Base-by-base conservation (phyloP, 345 rosid species). In the Dipteronia dyeriana region DNA sequence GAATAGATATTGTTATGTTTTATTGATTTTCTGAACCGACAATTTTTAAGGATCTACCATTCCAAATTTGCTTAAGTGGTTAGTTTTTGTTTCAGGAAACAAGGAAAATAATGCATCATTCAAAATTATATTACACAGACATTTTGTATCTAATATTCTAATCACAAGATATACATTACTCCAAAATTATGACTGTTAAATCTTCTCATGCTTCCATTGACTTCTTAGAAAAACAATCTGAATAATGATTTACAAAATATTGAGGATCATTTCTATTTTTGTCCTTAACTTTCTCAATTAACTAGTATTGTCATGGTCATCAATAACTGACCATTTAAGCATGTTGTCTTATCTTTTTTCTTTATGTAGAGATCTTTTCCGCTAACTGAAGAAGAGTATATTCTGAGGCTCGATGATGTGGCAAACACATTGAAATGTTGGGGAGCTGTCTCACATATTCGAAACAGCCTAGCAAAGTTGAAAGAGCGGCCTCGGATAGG, bases 391-490 rank as follows among this genome's bases (percentile, higher is more conserved):
- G 99, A 95, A 82, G 99, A 93, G 84, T 95, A 95, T 78, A 64
- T 93, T 68, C 82, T 93, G 79, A 93, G 99, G 86, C 99, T 95
- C 3, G 98, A 95, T 41, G 96, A 95, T 41, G 98, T 95, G 34
- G 98, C 97, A 60, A 93, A 95, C 86, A 87, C 90, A 75, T 87
- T 93, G 77, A 95, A 87, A 87, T 93, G 91, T 81, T 95, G 99
- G 99, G 99, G 99, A 79, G 97, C 98, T 17, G 97, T 93, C 77
- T 91, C 98, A 41, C 97, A 93, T 74, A 91, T 93, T 82, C 90
- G 94, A 78, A 90, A 83, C 84, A 95, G 97, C 89, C 89, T 93
- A 56, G 90, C 91, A 66, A 95, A 90, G 87, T 81, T 82, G 51
- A 95, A 95, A 83, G 98, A 95, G 79, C 90, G 98, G 14, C 99